Base-by-base conservation (phyloP, 192 early-diverging fungal species). In the Coemansia sp. region DNA sequence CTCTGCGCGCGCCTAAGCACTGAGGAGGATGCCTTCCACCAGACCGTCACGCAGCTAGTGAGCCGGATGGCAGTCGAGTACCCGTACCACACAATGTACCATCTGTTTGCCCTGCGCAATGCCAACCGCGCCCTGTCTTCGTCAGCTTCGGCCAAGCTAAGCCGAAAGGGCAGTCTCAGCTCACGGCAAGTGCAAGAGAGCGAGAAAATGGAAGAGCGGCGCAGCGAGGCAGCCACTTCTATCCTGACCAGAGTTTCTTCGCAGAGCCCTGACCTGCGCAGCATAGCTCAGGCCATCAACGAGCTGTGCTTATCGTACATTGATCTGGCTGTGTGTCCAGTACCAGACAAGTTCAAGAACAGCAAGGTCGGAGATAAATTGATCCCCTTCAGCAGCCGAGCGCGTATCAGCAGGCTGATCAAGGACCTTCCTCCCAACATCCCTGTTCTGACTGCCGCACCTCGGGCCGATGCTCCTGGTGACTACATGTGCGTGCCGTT, bases 41-140 rank as follows among this genome's bases (percentile, higher is more conserved):
- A 39, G 40, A 63, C 67, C 0, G 43, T 81, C 12, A 53, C 49
- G 40, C 67, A 52, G 18, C 66, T 82, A 11, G 80, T 81, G 6
- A 65, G 40, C 31, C 79, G 78, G 0, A 81, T 85, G 79, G 68
- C 74, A 22, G 61, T 73, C 16, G 79, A 81, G 18, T 81, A 79
- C 20, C 84, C 84, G 46, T 78, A 76, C 50, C 84, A 85, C 27
- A 74, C 66, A 12, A 60, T 81, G 64, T 73, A 72, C 47, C 72
- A 75, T 3, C 22, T 85, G 71, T 81, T 85, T 71, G 79, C 84
- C 5, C 68, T 85, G 69, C 57, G 76, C 29, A 85, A 81, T 50
- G 79, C 79, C 68, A 74, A 78, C 57, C 73, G 79, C 63, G 76
- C 70, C 1, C 57, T 71, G 53, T 15, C 68, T 5, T 34, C 61